phyloP scores from a whole-genome alignment of 192 early-diverging fungal species.

The Podochytrium sp. region DNA sequence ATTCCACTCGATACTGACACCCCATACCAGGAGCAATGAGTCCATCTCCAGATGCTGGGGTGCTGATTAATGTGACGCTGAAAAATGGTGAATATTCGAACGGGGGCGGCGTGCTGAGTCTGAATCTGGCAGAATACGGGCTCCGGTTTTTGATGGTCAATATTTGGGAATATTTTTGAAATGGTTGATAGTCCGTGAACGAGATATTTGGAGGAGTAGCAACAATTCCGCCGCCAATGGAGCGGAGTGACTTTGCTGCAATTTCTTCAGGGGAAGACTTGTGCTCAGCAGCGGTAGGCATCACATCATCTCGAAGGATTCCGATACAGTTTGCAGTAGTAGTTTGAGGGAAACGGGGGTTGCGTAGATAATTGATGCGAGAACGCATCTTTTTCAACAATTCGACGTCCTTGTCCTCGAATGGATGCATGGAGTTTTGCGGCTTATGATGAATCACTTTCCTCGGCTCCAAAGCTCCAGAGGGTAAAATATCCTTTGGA shows the following conservation, averaged over 20 bases:
- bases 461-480: slow-evolving; percentile 10
- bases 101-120: slow-evolving; percentile 39
- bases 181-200: slow-evolving; percentile 52
- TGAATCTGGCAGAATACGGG: slow-evolving; percentile 40
- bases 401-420: slow-evolving; percentile 31
- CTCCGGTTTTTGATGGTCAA: slow-evolving; percentile 53
- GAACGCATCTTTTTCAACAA: slow-evolving; percentile 31
- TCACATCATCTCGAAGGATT: slow-evolving; percentile 8
- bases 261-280: not conserved
- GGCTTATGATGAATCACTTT: not conserved
- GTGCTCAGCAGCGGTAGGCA: not conserved
- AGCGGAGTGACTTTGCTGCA: not conserved
- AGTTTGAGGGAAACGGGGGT: slow-evolving; percentile 38
- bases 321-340: not conserved
- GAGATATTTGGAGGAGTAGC: slow-evolving; percentile 38
- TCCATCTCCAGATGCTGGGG: slow-evolving; percentile 40
- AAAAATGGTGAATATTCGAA: slow-evolving; percentile 49
- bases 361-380: slow-evolving; percentile 35
- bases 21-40: slow-evolving; percentile 56
- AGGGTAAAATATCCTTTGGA: not conserved
- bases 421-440: slow-evolving; percentile 44
- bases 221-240: slow-evolving; percentile 36
- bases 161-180: slow-evolving; percentile 45
- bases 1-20: slow-evolving; percentile 42
- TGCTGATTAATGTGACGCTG: slow-evolving; percentile 25